phyloP scores from a whole-genome alignment of 257 asterid species.

The Solanum boliviense region DNA sequence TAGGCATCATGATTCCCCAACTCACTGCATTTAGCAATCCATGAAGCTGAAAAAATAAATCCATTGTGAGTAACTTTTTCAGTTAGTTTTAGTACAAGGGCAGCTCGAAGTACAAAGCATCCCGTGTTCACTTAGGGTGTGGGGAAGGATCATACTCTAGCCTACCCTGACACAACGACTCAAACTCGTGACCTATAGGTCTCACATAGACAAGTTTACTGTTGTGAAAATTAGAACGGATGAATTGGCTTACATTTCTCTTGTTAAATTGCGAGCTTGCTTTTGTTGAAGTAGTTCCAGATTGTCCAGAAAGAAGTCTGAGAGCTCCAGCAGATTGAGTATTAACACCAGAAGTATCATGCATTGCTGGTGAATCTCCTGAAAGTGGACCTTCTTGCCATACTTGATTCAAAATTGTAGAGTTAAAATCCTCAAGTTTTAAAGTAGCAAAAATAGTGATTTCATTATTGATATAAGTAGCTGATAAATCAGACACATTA shows the following conservation, averaged over 20 bases:
- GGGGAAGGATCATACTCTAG: not conserved
- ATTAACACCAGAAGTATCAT: constrained; percentile 44
- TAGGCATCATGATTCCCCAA: constrained; percentile 78
- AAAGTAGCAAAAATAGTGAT: constrained; percentile 54
- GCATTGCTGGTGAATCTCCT: constrained; percentile 44
- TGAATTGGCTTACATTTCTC: constrained; percentile 24
- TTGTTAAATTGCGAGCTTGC: constrained; percentile 15
- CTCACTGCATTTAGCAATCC: constrained; percentile 72
- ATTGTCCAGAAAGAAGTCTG: constrained; percentile 51
- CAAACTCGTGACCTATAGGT: not conserved
- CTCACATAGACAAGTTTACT: not conserved
- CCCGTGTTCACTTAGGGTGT: not conserved
- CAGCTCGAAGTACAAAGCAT: not conserved
- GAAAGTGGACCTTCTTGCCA: constrained; percentile 94
- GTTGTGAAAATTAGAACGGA: not conserved
- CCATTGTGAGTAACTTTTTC: too few relatives aligned
- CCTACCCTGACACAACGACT: not conserved
- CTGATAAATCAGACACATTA: constrained; percentile 54
- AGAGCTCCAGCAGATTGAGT: constrained; percentile 45
- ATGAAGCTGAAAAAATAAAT: constrained; percentile 36
- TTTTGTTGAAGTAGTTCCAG: constrained; percentile 19
- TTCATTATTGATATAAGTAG: constrained; percentile 43
- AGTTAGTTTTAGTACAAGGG: not conserved
- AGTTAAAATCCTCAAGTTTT: constrained; percentile 37
- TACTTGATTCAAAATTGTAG: constrained; percentile 54